Conservation (phyloP, 2,329 filamentous ascomycete genomes). For the Phoma herbarum region DNA sequence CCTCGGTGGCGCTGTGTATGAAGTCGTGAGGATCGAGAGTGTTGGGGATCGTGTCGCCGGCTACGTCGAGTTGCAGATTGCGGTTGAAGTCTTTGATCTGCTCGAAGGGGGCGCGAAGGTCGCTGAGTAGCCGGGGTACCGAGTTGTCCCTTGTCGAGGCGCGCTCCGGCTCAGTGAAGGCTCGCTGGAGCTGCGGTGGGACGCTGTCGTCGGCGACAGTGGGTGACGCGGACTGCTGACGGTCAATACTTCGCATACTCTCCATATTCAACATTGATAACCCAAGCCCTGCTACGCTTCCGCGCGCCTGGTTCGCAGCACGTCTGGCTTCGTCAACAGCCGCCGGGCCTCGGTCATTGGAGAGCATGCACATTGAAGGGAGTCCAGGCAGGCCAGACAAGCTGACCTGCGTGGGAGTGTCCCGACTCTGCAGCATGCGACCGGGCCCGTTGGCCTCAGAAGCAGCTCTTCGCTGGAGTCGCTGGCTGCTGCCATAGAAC, state of each 20-base stretch:
- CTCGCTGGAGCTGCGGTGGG: slow-evolving; percentile 19
- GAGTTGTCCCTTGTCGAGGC: slow-evolving; percentile 35
- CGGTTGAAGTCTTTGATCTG: slow-evolving; percentile 43
- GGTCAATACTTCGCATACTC: slow-evolving; percentile 33
- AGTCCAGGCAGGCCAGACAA: slow-evolving; percentile 47
- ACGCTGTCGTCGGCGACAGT: slow-evolving; percentile 42
- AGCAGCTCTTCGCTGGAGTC: slow-evolving; percentile 24
- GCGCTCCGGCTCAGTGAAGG: slow-evolving; percentile 30
- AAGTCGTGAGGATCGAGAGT: slow-evolving; percentile 53
- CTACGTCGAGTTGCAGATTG: slow-evolving; percentile 43
- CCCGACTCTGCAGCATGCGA: slow-evolving; percentile 33
- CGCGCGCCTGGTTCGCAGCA: slow-evolving; percentile 33
- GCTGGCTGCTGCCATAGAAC: slow-evolving; percentile 26
- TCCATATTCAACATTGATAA: slow-evolving; percentile 45
- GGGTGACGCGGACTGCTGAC: slow-evolving; percentile 42
- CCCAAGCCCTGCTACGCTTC: slow-evolving; percentile 42
- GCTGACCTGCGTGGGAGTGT: slow-evolving; percentile 43
- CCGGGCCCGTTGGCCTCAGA: slow-evolving; percentile 31
- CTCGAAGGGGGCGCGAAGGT: slow-evolving; percentile 35
- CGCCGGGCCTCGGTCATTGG: slow-evolving; percentile 43
- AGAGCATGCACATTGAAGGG: slow-evolving; percentile 51
- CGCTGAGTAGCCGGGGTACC: slow-evolving; percentile 23
- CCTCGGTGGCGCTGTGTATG: slow-evolving; percentile 57
- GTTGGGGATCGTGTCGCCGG: slow-evolving; percentile 48
- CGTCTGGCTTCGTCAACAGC: slow-evolving; percentile 34